Evolutionary conservation across 2,329 filamentous ascomycete species (phyloP), one percentile per base, ranked within the genome.

Genomic region (Fusarium sp.): DNA sequence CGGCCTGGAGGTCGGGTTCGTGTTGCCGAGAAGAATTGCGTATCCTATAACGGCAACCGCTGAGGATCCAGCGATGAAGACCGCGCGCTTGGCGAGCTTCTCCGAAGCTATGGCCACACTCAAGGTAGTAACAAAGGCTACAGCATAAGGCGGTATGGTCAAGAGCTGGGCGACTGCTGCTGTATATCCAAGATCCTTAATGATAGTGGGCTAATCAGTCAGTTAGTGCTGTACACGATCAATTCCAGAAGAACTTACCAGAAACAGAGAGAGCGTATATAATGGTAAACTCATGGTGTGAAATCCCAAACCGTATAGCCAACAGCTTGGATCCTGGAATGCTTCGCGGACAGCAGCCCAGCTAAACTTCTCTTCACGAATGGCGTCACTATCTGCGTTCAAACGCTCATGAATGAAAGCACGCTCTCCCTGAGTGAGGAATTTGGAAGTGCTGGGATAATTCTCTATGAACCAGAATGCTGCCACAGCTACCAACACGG

Each of bases 271-370:
- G 8, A 87, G 79, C 0, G 86, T 88, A 63, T 89, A 89, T 0
- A 88, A 79, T 1, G 87, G 87, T 15, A 94, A 78, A 60, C 88
- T 91, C 84, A 93, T 89, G 8, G 90, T 92, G 76, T 94, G 91
- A 72, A 92, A 93, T 0, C 86, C 87, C 0, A 92, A 77, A 0
- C 90, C 90, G 70, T 94, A 94, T 0, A 94, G 83, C 89, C 89
- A 93, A 74, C 90, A 90, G 75, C 90, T 93, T 3, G 88, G 87
- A 72, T 95, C 90, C 16, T 84, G 87, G 43, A 93, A 77, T 0
- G 92, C 91, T 20, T 87, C 82, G 25, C 79, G 60, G 0, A 94
- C 92, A 22, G 90, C 89, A 0, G 71, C 77, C 92, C 92, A 95
- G 6, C 81, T 86, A 74, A 95, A 94, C 1, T 81, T 76, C 70